Evolutionary conservation across 768 basidiomycete species (phyloP), one percentile per base, ranked within the genome.

Genomic region (Pleurotus tuber-regium): DNA sequence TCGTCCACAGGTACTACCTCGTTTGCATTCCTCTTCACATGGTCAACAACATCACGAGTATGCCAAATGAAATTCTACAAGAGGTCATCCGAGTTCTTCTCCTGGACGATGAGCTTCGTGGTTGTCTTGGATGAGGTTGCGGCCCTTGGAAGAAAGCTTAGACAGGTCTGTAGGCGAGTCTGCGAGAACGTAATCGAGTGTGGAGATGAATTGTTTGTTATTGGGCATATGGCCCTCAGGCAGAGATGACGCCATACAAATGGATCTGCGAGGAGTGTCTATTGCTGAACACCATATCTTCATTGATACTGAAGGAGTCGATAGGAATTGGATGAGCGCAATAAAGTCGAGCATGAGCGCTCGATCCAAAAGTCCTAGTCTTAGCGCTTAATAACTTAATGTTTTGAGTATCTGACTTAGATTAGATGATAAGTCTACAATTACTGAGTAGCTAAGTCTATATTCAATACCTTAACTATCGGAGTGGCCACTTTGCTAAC

Each of bases 1-100:
- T 74, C 74, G 54, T 79, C 76, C 16, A 80, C 72, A 14, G 81
- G 77, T 0, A 54, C 46, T 4, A 48, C 54, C 11, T 65, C 46
- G 69, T 56, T 18, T 10, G 21, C 41, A 12, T 24, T 25, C 9
- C 11, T 42, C 4, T 19, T 19, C 2, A 42, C 41, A 5, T 42
- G 21, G 2, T 21, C 18, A 16, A 73, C 73, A n/a, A 84, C 70
- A 30, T 78, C 77, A 30, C 79, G 72, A 1, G 89, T 90, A 53
- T 84, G 79, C 87, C 86, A 93, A 35, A 94, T 68, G 57, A 95
- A 94, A 59, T 88, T 86, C 67, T 97, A 94, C 66, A 96, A 76
- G 35, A 97, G 78, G 70, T 97, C 92, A 58, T 95, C 93, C 25
- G 74, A 69, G 57, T 96, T 96, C 80, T 95, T 96, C 59, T 87